phyloP scores from a whole-genome alignment of 805 yeast species.

The Candida railenensis region DNA sequence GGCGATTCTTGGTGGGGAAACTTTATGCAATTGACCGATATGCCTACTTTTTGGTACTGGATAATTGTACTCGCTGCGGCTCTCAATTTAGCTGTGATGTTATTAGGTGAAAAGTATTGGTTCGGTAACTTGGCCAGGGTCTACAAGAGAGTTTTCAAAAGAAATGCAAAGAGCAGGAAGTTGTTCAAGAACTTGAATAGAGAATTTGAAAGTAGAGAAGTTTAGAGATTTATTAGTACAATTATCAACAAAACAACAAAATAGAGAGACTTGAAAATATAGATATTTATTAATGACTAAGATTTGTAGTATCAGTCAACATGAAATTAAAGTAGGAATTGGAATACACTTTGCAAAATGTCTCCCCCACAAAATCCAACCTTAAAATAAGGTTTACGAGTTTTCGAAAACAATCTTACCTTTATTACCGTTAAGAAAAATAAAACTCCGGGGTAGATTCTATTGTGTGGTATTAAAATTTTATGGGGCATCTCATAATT shows the following conservation, averaged over 20 bases:
- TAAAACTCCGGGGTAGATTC: neutral
- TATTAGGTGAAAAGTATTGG: slow-evolving; percentile 43
- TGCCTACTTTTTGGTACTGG: slow-evolving; percentile 50
- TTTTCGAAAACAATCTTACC: neutral
- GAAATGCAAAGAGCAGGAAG: slow-evolving; percentile 32
- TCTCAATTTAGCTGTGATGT: slow-evolving; percentile 49
- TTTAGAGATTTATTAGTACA: neutral
- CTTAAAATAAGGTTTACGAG: neutral
- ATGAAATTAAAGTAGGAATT: no score
- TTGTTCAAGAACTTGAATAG: slow-evolving; percentile 35
- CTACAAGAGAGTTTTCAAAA: slow-evolving; percentile 34
- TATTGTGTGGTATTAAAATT: no score
- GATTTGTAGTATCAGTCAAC: no score
- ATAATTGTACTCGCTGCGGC: slow-evolving; percentile 47
- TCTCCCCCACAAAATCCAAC: neutral
- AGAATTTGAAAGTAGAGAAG: slow-evolving; percentile 15
- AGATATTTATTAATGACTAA: no score
- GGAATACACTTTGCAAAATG: no score
- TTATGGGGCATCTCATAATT: no score
- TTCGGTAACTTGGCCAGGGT: slow-evolving; percentile 40
- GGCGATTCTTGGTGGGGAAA: slow-evolving; percentile 57
- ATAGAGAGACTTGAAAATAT: no score
- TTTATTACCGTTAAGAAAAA: neutral
- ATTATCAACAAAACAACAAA: no score
- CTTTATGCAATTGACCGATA: slow-evolving; percentile 72